Evolutionary conservation across 1,284 basidiomycete genomes (phyloP), one percentile per base, ranked within the genome.

Genomic region (Cutaneotrichosporon sp.): DNA sequence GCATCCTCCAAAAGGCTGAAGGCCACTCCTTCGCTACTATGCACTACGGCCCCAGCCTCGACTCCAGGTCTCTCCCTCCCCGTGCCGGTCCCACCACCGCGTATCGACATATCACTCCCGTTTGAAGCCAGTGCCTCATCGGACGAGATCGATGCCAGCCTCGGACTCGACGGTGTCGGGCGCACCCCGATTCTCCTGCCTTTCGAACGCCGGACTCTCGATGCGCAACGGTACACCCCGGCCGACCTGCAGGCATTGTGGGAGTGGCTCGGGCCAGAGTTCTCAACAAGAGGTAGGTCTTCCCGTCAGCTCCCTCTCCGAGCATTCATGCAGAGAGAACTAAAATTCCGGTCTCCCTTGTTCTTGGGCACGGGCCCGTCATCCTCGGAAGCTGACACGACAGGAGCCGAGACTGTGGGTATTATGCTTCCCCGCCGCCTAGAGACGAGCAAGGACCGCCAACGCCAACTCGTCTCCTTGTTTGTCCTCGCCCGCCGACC

Each of bases 181-280:
- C 46, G 54, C 38, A 59, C 52, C 5, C 62, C 61, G 0, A 47
- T 19, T 16, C 51, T 72, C 33, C 51, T 35, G 6, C 20, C 39
- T 11, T 59, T 57, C 17, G 70, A 72, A 52, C 51, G 51, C 26
- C 46, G 54, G 19, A 51, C 59, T 34, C 51, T 72, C 34, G 55
- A 60, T 22, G 51, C 51, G 5, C 53, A 65, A 37, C 52, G 55
- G 19, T 64, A 59, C 47, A 51, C 49, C 4, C 49, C 59, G 9
- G 61, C 59, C 12, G 66, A 68, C 35, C 56, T 68, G 6, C 54
- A 46, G 38, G 42, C 53, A 5, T 64, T 57, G 10, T 70, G 67
- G 68, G 60, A 62, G n/a, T 54, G 60, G 39, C 55, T 71, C 17
- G 68, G 68, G 2, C 49, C 56, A 14, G 63, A 61, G n/a, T 53